Evolutionary conservation across 805 yeast species (phyloP), one percentile per base, ranked within the genome.

Genomic region (Wickerhamomyces mucosus): DNA sequence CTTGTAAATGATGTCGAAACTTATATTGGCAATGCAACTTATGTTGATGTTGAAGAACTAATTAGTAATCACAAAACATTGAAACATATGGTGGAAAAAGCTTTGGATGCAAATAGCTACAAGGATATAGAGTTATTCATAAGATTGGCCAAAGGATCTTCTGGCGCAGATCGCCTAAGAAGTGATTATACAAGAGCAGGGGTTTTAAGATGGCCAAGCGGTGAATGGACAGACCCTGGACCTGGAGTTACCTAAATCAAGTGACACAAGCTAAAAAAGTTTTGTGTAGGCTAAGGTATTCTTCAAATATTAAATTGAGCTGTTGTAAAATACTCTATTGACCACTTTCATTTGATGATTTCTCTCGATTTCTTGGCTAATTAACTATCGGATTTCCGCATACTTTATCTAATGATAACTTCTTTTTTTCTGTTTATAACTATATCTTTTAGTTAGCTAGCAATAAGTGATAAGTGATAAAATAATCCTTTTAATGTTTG

Each of bases 1-100:
- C 47, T 86, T 25, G 58, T 86, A 18, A 85, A 86, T 45, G 96
- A 86, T 48, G 59, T 86, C 14, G 95, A 86, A 52, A 59, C 76
- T 15, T 82, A 69, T 46, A 69, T 75, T 6, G 95, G 85, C 0
- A 49, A 52, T 4, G 58, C 63, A 6, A 53, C 61, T 4, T 50
- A 65, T 1, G 52, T 81, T 15, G 62, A 70, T 35, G 31, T 75
- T 10, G 53, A 51, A 6, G 40, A 45, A 1, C 33, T 74, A 32
- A 42, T 62, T 2, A 34, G 42, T 1, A 15, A 48, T 9, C 53
- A 66, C 33, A 31, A 45, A 6, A 42, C 45, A 3, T 47, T 63
- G 19, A 38, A 48, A 3, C 28, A 46, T 2, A 43, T 59, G 39
- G 42, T 66, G 1, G 38, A 55, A 4, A 42, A 54, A 3, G 53